Base-by-base conservation (phyloP, 2,329 filamentous ascomycete species). In the Xylogone sp. region DNA sequence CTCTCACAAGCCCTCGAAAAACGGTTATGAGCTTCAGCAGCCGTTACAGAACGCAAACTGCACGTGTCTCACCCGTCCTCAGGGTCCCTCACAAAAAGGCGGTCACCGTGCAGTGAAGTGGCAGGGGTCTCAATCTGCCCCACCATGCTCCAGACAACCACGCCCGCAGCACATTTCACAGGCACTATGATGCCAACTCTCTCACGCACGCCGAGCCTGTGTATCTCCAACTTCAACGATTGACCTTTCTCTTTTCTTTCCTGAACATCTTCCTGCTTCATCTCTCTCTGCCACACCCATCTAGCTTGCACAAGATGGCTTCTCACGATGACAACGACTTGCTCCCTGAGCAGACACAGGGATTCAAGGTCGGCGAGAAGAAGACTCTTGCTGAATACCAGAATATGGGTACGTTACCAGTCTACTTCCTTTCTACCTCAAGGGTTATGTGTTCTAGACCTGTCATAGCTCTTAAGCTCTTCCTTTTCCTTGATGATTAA, bases 351-450 rank as follows among this genome's bases (percentile, higher is more conserved):
- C 82, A 87, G 75, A 97, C 92, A 60, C 86, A 92, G 75, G 93
- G 93, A 69, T 97, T 97, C 86, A 97, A 95, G 84, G 88, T 97
- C 68, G 92, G 90, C 62, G 90, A 97, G n/a, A 97, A 97, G 86
- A 96, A 97, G 83, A 95, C 90, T 63, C 81, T 99, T 67, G 89
- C 93, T 59, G 89, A 97, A 73, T 97, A 97, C 75, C 82, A 93
- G 68, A 80, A 96, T 71, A 87, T 99, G 75, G 94, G 91, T 96
- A 78, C 67, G 88, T 78, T 53, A 43, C 19, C 16, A 18, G 22
- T 43, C 34, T 18, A 16, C 34, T 39, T 5, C 34, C 34, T 39
- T 39, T 39, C n/a, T 39, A 4, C n/a, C n/a, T 39, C 24, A 27
- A 43, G 3, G 8, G 20, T 42, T 21, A 18, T 34, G 22, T 42